Percentiles rank a stretch among this genome's conserved stretches.
Conservation (phyloP, 2,329 filamentous ascomycete species). For the Botrytis aclada region DNA sequence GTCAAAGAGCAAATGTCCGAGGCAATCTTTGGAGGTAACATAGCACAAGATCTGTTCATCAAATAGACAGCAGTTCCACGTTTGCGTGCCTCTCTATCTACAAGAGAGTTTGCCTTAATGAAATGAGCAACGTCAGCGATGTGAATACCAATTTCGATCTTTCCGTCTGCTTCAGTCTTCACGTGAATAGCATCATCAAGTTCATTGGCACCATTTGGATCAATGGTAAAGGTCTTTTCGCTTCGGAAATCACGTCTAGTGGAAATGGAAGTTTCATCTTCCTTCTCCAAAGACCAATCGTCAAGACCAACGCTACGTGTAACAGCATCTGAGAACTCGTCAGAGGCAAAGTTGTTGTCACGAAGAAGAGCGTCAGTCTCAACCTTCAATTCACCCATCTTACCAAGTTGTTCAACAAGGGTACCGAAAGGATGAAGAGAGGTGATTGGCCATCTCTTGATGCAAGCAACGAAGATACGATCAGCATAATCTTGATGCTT, state of each 20-base stretch:
- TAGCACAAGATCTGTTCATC: conserved; percentile 77
- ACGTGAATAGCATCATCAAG: conserved; percentile 92
- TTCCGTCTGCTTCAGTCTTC: conserved; percentile 77
- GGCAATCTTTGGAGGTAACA: conserved; percentile 83
- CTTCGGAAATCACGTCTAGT: conserved; percentile 85
- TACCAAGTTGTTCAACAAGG: conserved; percentile 91
- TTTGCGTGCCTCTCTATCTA: conserved; percentile 97
- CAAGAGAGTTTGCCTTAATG: conserved; percentile 90
- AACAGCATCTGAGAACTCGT: conserved; percentile 97
- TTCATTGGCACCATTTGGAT: conserved; percentile 82
- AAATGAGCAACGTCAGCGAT: conserved; percentile 95
- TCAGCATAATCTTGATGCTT: conserved; percentile 97
- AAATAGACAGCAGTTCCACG: conserved; percentile 94
- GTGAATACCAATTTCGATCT: conserved; percentile 91
- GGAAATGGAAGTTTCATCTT: conserved; percentile 71
- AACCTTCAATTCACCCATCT: conserved; percentile 95
- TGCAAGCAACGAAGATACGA: conserved; percentile 97
- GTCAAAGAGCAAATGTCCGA: conserved; percentile 83
- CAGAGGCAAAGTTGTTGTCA: conserved; percentile 97
- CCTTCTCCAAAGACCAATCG: conserved; percentile 83
- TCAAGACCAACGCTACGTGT: conserved; percentile 88
- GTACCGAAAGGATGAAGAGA: conserved; percentile 99
- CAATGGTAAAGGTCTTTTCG: conserved; percentile 87
- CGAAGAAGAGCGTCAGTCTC: conserved; percentile 95
- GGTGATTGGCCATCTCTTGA: conserved; percentile 99